Evolutionary conservation across 106 monocot species (phyloP).

Genomic region (Dioscorea alata): DNA sequence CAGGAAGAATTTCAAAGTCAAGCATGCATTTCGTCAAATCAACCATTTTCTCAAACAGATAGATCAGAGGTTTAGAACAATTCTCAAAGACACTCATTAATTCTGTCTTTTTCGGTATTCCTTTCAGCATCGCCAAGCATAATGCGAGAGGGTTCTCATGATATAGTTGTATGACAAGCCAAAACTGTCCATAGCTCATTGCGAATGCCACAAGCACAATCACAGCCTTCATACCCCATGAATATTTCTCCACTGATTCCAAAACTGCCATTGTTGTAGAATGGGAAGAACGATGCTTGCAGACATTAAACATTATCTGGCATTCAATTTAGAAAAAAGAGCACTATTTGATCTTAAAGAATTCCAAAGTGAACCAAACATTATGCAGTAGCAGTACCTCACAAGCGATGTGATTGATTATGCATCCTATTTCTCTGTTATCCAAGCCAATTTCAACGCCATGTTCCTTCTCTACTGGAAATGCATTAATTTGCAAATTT

Average conservation of each 20-base stretch:
- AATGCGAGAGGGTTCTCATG: constrained; percentile 20
- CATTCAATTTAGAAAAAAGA: background rate
- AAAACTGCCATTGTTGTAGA: constrained; percentile 13
- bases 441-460: background rate
- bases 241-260: constrained; percentile 10
- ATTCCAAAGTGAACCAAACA: background rate
- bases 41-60: constrained; percentile 23
- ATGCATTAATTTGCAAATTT: background rate
- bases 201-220: constrained; percentile 30
- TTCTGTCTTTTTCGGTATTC: background rate
- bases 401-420: background rate
- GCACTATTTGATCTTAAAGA: background rate
- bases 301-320: constrained; percentile 12
- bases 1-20: constrained; percentile 23
- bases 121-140: constrained; percentile 21
- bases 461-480: background rate
- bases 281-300: constrained; percentile 1
- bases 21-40: constrained; percentile 22
- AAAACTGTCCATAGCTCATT: constrained; percentile 17
- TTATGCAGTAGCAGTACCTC: background rate
- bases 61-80: constrained; percentile 9
- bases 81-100: background rate
- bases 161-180: constrained; percentile 15
- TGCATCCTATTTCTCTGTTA: background rate
- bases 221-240: constrained; percentile 17